Evolutionary conservation across 2,329 filamentous ascomycete genomes (phyloP).

Genomic region (Ceratocystis smalleyi): DNA sequence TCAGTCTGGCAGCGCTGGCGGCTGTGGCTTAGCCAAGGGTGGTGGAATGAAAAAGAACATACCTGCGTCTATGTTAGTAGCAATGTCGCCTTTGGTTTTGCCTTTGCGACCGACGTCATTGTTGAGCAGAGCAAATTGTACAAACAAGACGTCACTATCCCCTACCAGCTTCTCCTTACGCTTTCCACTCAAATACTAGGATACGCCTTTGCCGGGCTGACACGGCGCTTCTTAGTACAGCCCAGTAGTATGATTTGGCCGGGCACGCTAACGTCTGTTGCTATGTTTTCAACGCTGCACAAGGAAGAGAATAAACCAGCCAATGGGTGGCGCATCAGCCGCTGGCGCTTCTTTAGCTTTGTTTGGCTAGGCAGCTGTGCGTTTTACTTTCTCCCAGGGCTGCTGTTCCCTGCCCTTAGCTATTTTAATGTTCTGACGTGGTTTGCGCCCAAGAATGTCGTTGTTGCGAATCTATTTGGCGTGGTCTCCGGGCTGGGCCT

Average conservation of each 20-base stretch:
- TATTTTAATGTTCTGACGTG: slow-evolving; percentile 83
- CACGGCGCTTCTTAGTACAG: slow-evolving; percentile 64
- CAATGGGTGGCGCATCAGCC: slow-evolving; percentile 66
- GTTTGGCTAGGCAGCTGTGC: slow-evolving; percentile 55
- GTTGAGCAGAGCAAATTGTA: slow-evolving; percentile 85
- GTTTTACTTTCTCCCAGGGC: slow-evolving; percentile 74
- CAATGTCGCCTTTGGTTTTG: slow-evolving; percentile 79
- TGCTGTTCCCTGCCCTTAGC: slow-evolving; percentile 69
- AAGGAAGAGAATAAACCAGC: slow-evolving; percentile 69
- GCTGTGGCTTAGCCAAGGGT: slow-evolving; percentile 63
- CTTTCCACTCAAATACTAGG: slow-evolving; percentile 76
- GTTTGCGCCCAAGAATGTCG: slow-evolving; percentile 75
- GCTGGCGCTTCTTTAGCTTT: slow-evolving; percentile 70
- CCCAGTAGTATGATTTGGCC: slow-evolving; percentile 89
- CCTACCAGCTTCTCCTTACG: slow-evolving; percentile 68
- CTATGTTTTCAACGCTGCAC: slow-evolving; percentile 78
- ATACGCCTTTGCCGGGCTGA: slow-evolving; percentile 72
- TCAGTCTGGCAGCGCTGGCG: slow-evolving; percentile 32
- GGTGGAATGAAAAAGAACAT: slow-evolving; percentile 80
- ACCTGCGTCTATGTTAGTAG: slow-evolving; percentile 80
- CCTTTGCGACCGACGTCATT: slow-evolving; percentile 78
- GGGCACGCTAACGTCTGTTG: slow-evolving; percentile 70
- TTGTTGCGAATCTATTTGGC: slow-evolving; percentile 73
- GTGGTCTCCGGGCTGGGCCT: slow-evolving; percentile 71
- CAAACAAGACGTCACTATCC: slow-evolving; percentile 58